Conservation (phyloP, 352 stramenopile species). For the Blastocystis sp. region DNA sequence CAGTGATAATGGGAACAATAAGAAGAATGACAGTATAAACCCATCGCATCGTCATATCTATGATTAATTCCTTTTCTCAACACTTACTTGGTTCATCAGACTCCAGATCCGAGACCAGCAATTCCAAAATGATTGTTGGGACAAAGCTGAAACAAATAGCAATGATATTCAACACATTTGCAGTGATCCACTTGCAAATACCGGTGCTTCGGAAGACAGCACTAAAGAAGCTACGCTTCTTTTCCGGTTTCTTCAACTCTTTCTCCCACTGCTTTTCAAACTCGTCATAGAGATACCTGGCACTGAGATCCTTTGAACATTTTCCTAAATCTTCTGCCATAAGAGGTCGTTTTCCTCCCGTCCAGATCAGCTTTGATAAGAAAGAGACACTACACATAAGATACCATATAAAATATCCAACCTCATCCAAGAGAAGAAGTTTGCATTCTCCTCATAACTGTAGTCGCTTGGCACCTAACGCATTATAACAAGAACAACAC, state of each 20-base stretch:
- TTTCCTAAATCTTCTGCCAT: constrained; percentile 3
- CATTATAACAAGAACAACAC: background rate
- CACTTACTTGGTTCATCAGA: background rate
- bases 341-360: background rate
- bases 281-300: background rate
- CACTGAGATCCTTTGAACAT: background rate
- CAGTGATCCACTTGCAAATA: background rate
- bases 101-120: constrained; percentile 34
- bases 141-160: constrained; percentile 18
- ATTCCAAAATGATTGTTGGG: constrained; percentile 27
- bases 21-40: constrained; percentile 12
- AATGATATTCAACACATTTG: background rate
- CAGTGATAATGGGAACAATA: constrained; percentile 23
- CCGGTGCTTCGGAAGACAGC: constrained; percentile 17
- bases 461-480: background rate
- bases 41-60: constrained; percentile 23
- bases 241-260: background rate
- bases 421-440: constrained; percentile 28
- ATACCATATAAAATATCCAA: background rate
- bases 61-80: background rate
- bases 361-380: background rate
- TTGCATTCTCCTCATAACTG: constrained; percentile 1
- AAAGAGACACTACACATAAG: background rate
- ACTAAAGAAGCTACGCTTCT: constrained; percentile 2
- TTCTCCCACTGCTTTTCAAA: constrained; percentile 16